Evolutionary conservation across 495 filamentous ascomycete species (phyloP), one percentile per base, ranked within the genome.

Genomic region (Chaetomium fimeti): DNA sequence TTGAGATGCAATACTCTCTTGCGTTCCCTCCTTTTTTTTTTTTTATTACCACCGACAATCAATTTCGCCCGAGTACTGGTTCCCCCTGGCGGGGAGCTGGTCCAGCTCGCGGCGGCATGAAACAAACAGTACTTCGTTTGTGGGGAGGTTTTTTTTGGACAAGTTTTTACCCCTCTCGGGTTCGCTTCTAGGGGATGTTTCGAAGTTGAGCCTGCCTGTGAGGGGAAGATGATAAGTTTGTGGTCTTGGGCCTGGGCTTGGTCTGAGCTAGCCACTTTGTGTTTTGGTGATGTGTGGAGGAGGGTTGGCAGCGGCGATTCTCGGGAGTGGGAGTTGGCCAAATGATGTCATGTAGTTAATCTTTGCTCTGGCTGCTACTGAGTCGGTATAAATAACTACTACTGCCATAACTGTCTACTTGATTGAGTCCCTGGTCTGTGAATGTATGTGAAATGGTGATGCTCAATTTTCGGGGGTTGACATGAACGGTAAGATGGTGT

Each of bases 1-100:
- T 63, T 54, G 65, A 67, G 65, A 66, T 62, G 54, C 53, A 63
- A 63, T 53, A 51, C 18, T 63, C 64, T 66, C 60, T 67, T 49
- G 65, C 65, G 60, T 62, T 63, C 65, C 27, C 38, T 62, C 60
- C 5, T 38, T 43, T 43, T 42, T 6, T 48, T 32, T 36, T 29
- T 36, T 36, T 36, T 5, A 3, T 3, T 7, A 32, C 29, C 32
- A 5, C 32, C 32, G 32, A 36, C 11, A 18, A n/a, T 20, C 16
- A n/a, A 11, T 15, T 24, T 61, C 22, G 57, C 57, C 60, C 20
- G 60, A 62, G 62, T 56, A 40, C 49, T 22, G 48, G n/a, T 18
- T 55, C 51, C 57, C 16, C 63, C 63, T 59, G 60, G 65, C 32
- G 47, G 55, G 65, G 61, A 27, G 6, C 1, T 16, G 40, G 54